Evolutionary conservation across 805 yeast species (phyloP), one percentile per base, ranked within the genome.

Genomic region (Yarrowia sp.): DNA sequence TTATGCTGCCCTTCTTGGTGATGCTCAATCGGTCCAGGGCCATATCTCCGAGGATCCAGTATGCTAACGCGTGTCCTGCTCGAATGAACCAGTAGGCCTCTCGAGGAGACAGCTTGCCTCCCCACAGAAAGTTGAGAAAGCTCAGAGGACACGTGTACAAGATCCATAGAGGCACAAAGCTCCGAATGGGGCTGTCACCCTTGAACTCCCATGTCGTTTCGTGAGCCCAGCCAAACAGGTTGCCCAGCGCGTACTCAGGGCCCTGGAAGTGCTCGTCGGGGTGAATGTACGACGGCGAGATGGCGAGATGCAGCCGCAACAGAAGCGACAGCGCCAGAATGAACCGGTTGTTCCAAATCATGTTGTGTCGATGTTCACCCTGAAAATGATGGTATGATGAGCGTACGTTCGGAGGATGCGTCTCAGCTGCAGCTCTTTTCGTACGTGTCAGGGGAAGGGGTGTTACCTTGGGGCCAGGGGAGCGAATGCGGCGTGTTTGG

Each of bases 191-290:
- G 1, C 71, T 70, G 1, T 74, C 78, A 1, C 75, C 63, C 5
- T 76, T 70, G 75, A 90, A 95, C 73, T 93, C 99, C 99, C 99
- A 93, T 0, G 98, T 92, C 0, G 81, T 70, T 73, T 75, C 79
- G 32, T 79, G 75, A 65, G 73, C 78, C 81, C 73, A 85, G 11
- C 79, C 80, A 67, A 75, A 78, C 31, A 82, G 69, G 31, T 71
- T 74, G 39, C 72, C 72, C 6, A 38, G 28, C 44, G 64, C 71
- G 0, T 88, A 87, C 73, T 92, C 96, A 55, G 96, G 83, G n/a
- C 87, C 84, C 74, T 96, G 99, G 74, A 90, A 90, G 74, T 92
- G 97, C 77, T 95, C 99, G 79, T 95, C 99, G 0, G 99, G 99
- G 70, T 96, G 99, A 55, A 95, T 86, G 73, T 96, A 95, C 0